Evolutionary conservation across 495 filamentous ascomycete genomes (phyloP), one percentile per base, ranked within the genome.

Genomic region (Elasticomyces elasticus): DNA sequence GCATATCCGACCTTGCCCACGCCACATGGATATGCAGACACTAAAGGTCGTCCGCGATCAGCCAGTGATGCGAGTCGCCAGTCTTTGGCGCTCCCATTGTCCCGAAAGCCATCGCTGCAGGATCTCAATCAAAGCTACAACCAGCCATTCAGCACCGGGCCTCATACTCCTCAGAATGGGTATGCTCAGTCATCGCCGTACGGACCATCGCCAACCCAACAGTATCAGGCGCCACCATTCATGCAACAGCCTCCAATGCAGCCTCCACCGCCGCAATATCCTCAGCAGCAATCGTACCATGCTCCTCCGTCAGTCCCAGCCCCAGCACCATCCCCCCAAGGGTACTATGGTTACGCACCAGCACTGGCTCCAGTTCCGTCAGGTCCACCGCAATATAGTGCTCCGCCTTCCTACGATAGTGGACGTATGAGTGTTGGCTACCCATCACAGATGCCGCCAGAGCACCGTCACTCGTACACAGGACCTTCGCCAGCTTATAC

Each of bases 41-140:
- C 53, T 4, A 52, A 52, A 17, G 75, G 80, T 43, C 81, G 87
- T 12, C 80, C 81, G 22, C 77, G 88, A 15, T 92, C 87, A 0
- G 77, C 81, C 63, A 92, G 86, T 67, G 85, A 86, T 63, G 79
- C 80, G 35, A 83, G 81, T 55, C 64, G 66, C 56, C 53, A 59
- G 27, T 67, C 69, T 2, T 10, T 71, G 55, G 38, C 58, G 28
- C 61, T 69, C 10, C 71, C 71, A 0, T 75, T 67, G 45, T 60
- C 60, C 15, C 67, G 70, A 27, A 76, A 77, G 50, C 59, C 74
- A 10, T 71, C 69, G 37, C 55, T 65, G 35, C 62, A 72, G 35
- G 66, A 69, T 5, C 77, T 68, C 66, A 69, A 59, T 60, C 64
- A 66, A 46, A 46, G 35, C 20, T 58, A 60, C 38, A 63, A 57